A percentile compares a stretch with the other conserved stretches of the same genome.
Conservation (phyloP, 1,139 yeast species). For the Debaryomyces udenii region DNA sequence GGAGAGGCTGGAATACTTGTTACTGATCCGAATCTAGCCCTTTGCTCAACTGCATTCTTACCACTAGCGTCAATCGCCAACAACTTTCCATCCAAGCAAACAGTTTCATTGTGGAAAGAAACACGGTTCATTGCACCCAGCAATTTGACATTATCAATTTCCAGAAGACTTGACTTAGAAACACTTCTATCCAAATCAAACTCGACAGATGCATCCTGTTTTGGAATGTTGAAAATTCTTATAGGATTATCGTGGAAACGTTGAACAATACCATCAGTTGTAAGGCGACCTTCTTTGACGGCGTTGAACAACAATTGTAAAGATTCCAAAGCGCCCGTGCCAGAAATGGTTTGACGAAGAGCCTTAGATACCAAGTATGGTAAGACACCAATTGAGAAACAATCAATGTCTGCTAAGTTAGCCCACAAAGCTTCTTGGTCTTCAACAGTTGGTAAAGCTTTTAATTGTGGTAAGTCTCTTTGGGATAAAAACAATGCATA, state of each 20-base stretch:
- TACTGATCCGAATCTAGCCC: constrained; percentile 43
- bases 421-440: constrained; percentile 88
- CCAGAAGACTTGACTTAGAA: constrained; percentile 39
- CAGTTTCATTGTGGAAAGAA: constrained; percentile 73
- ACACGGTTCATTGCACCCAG: constrained; percentile 90
- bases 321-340: constrained; percentile 78
- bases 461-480: constrained; percentile 69
- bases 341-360: constrained; percentile 60
- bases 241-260: constrained; percentile 85
- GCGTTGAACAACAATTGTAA: constrained; percentile 83
- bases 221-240: constrained; percentile 80
- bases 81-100: constrained; percentile 79
- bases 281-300: constrained; percentile 70
- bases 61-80: constrained; percentile 65
- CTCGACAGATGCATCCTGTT: constrained; percentile 77
- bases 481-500: constrained; percentile 77
- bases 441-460: constrained; percentile 74
- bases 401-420: constrained; percentile 71
- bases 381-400: constrained; percentile 82
- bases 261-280: constrained; percentile 69
- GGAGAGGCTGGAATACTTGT: constrained; percentile 53
- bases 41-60: constrained; percentile 47
- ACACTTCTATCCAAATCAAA: constrained; percentile 75
- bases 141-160: constrained; percentile 48
- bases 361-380: constrained; percentile 76